Evolutionary conservation across 202 grass and related monocot genomes (phyloP).

Genomic region (Miscanthus sacchariflorus): DNA sequence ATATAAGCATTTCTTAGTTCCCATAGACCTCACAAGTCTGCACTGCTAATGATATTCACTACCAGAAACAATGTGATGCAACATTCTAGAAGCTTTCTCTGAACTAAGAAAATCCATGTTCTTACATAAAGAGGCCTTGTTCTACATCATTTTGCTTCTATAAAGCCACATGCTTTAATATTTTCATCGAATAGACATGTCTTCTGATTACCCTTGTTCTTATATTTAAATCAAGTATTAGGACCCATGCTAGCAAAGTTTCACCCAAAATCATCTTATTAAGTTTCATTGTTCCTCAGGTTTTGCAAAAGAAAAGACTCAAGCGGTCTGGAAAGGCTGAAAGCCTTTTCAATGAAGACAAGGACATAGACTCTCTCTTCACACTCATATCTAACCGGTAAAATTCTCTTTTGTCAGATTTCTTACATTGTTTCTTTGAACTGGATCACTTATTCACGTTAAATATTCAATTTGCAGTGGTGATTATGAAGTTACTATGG

Average conservation of each 20-base stretch:
- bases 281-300: conserved; percentile 55
- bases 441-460: conserved; percentile 39
- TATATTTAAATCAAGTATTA: conserved; percentile 12
- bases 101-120: neutral
- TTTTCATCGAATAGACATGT: conserved; percentile 10
- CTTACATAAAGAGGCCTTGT: neutral
- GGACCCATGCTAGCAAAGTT: conserved; percentile 26
- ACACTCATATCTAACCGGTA: conserved; percentile 92
- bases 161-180: neutral
- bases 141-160: neutral
- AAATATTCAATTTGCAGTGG: conserved; percentile 64
- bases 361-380: conserved; percentile 67
- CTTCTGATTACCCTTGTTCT: neutral
- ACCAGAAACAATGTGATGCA: neutral
- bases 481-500: conserved; percentile 97
- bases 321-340: conserved; percentile 64
- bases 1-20: neutral
- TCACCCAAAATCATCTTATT: conserved; percentile 5
- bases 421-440: conserved; percentile 38
- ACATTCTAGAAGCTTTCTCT: no score
- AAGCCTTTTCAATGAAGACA: conserved; percentile 49
- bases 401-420: conserved; percentile 42
- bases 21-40: neutral
- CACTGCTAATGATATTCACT: neutral
- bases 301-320: conserved; percentile 85